These are phyloP conservation scores for Hypoxylon sp. DNA, from an alignment of 2,329 filamentous ascomycete species.

Conservation along the genomic window DNA sequence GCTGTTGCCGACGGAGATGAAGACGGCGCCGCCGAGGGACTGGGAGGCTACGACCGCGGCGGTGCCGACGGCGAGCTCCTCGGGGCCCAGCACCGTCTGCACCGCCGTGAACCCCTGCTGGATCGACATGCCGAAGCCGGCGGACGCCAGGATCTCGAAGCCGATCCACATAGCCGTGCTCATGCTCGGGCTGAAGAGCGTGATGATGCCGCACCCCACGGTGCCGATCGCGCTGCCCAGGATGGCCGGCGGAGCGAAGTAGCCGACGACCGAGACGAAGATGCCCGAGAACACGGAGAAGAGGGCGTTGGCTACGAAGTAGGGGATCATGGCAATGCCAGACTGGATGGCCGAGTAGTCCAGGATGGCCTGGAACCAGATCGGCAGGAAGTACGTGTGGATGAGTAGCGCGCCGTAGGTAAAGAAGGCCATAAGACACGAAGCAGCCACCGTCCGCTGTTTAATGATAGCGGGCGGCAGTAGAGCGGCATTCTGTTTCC, in stretches of 20 bases:
- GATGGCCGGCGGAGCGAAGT: constrained; percentile 44
- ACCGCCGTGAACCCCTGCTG: constrained; percentile 56
- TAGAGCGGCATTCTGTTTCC: constrained; percentile 55
- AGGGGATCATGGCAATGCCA: constrained; percentile 45
- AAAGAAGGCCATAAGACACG: constrained; percentile 56
- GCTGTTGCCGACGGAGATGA: constrained; percentile 60
- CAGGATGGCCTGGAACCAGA: constrained; percentile 54
- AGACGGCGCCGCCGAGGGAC: constrained; percentile 59
- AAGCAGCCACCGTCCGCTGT: constrained; percentile 57
- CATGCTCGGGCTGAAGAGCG: constrained; percentile 50
- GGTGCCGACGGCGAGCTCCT: constrained; percentile 57
- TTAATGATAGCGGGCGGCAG: constrained; percentile 58
- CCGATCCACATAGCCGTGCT: constrained; percentile 52
- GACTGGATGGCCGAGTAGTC: constrained; percentile 46
- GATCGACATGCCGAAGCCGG: constrained; percentile 55
- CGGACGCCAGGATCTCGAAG: constrained; percentile 51
- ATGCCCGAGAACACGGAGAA: constrained; percentile 44
- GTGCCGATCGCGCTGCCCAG: constrained; percentile 48
- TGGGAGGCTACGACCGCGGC: constrained; percentile 57
- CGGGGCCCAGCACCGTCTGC: constrained; percentile 54
- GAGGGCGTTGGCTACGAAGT: constrained; percentile 43
- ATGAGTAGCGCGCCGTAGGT: constrained; percentile 58
- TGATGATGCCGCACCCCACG: constrained; percentile 54
- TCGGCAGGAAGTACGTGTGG: constrained; percentile 60
- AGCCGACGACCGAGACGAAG: constrained; percentile 43